Evolutionary conservation across 2,329 filamentous ascomycete species (phyloP), one percentile per base, ranked within the genome.

Genomic region (Alternaria solani): DNA sequence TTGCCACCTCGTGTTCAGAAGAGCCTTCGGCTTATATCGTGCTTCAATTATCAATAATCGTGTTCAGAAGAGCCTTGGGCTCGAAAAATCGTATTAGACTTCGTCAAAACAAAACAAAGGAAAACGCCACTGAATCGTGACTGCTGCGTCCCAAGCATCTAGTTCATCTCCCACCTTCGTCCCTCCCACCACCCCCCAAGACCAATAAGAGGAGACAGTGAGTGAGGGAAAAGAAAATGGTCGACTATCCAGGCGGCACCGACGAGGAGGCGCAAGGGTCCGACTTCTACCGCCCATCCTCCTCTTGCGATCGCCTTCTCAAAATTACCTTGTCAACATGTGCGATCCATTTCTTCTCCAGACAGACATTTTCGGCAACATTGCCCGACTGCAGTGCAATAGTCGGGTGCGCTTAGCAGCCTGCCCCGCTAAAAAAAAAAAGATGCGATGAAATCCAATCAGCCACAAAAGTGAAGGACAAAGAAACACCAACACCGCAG

Each of bases 201-300:
- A 23, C 20, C 20, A 23, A 23, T 23, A 23, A 23, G 20, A 23
- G 20, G 20, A 23, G 20, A 23, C 20, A 23, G 9, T 30, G 26
- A 9, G n/a, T n/a, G n/a, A n/a, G n/a, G 28, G 28, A 34, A 49
- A 36, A 56, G 36, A 12, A 38, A 4, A 42, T 44, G 39, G 54
- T 64, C 65, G 65, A 73, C 67, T 75, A 72, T 75, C 73, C 74
- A 75, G 74, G 68, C 64, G 64, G 71, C 71, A 76, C 74, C 71
- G 65, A 67, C 74, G 72, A 63, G 74, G 73, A 76, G 71, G 74
- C 73, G 74, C 74, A 73, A 72, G 74, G 71, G 67, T 76, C 73
- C 74, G 73, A 72, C 71, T 74, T 75, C 70, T 72, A 64, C 69
- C 70, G 65, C 71, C 72, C 72, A 44, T 71, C 73, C 72, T 53